phyloP scores from a whole-genome alignment of 345 rosid genomes.

The Leavenworthia alabamica region DNA sequence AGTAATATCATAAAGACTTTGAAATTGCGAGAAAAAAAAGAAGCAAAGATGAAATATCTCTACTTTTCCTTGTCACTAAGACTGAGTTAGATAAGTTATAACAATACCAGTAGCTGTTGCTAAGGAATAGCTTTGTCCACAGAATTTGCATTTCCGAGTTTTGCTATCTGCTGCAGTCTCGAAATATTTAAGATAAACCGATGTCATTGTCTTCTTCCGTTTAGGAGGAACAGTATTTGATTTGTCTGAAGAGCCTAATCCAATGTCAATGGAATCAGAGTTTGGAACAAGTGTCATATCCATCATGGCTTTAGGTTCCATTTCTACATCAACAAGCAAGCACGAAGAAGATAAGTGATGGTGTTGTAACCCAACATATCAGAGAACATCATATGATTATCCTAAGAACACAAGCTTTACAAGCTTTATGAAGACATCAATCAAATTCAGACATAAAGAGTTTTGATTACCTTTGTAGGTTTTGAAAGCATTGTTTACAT shows the following conservation, averaged over 20 bases:
- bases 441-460: background rate
- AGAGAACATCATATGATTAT: background rate
- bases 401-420: background rate
- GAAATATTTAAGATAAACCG: slow-evolving; percentile 80
- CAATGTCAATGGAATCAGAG: slow-evolving; percentile 60
- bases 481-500: slow-evolving; percentile 64
- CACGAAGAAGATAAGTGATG: background rate
- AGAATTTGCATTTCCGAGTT: slow-evolving; percentile 87
- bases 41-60: background rate
- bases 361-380: background rate
- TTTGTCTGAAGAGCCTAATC: slow-evolving; percentile 69
- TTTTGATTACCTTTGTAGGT: slow-evolving; percentile 61
- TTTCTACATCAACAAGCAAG: slow-evolving; percentile 41
- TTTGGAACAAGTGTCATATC: slow-evolving; percentile 56
- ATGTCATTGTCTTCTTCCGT: slow-evolving; percentile 97
- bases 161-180: slow-evolving; percentile 81
- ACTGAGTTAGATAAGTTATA: background rate
- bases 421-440: background rate
- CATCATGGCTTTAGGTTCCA: slow-evolving; percentile 74
- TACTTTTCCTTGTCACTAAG: background rate
- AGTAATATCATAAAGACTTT: background rate
- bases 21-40: background rate
- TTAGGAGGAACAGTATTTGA: slow-evolving; percentile 45
- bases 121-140: slow-evolving; percentile 87
- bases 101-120: slow-evolving; percentile 83